These are phyloP conservation scores for Scedosporium boydii DNA, from an alignment of 2,329 filamentous ascomycete species.

Conservation along the genomic window DNA sequence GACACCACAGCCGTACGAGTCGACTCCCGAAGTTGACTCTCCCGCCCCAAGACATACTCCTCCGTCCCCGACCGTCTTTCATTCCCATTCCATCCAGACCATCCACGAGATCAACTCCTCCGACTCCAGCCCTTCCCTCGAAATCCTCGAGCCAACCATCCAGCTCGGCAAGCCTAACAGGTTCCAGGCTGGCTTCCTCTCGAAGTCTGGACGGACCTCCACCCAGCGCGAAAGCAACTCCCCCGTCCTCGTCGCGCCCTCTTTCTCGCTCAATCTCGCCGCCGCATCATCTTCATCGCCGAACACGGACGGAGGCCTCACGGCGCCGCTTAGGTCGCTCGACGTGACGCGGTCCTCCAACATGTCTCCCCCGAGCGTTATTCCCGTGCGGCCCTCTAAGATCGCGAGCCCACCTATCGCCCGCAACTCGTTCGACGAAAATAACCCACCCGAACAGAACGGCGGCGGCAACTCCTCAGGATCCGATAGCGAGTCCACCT, in stretches of 20 bases:
- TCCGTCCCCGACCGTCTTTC: slow-evolving; percentile 35
- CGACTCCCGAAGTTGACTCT: slow-evolving; percentile 29
- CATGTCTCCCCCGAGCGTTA: slow-evolving; percentile 30
- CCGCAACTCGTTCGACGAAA: slow-evolving; percentile 37
- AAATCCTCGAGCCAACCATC: slow-evolving; percentile 32
- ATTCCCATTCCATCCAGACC: slow-evolving; percentile 7
- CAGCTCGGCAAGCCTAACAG: slow-evolving; percentile 38
- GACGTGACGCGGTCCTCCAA: slow-evolving; percentile 41
- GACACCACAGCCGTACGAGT: slow-evolving; percentile 62
- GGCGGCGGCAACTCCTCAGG: slow-evolving; percentile 21
- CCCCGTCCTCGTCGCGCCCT: slow-evolving; percentile 46
- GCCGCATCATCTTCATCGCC: slow-evolving; percentile 28
- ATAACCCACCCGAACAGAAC: slow-evolving; percentile 35
- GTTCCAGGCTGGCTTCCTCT: slow-evolving; percentile 83
- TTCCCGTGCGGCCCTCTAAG: slow-evolving; percentile 18
- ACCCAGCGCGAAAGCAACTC: slow-evolving; percentile 40
- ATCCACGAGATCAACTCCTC: slow-evolving; percentile 26
- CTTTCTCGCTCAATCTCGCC: slow-evolving; percentile 46
- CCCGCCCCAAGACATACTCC: slow-evolving; percentile 32
- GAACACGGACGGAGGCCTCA: slow-evolving; percentile 32
- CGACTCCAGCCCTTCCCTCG: slow-evolving; percentile 47
- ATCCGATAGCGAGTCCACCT: slow-evolving; percentile 38
- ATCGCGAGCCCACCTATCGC: slow-evolving; percentile 18
- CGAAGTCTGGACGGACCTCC: slow-evolving; percentile 38
- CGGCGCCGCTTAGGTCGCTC: slow-evolving; percentile 39